phyloP scores from a whole-genome alignment of 805 yeast genomes.

The Candida verbasci region DNA sequence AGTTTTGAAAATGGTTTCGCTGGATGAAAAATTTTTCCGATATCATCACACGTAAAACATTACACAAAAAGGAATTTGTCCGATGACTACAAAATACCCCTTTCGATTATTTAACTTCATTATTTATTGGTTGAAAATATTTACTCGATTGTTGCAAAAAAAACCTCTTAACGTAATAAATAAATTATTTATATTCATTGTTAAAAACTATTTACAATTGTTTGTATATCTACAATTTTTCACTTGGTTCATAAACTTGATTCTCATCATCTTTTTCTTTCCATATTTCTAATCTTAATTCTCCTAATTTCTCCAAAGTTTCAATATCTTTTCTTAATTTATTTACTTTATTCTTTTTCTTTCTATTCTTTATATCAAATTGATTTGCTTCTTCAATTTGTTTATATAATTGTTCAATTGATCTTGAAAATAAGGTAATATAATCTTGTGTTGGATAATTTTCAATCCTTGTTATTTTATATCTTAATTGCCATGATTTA shows the following conservation, averaged over 20 bases:
- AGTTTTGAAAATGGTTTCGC: no score
- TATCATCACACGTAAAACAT: no score
- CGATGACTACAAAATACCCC: no score
- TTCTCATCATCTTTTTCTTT: conserved; percentile 1
- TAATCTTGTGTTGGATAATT: background rate
- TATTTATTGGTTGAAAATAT: no score
- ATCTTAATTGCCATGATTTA: conserved; percentile 4
- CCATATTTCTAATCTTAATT: background rate
- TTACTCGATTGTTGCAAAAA: no score
- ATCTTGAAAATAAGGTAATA: background rate
- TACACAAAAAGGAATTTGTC: no score
- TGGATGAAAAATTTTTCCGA: no score
- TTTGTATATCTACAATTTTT: no score
- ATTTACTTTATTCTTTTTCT: background rate
- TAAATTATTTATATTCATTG: no score
- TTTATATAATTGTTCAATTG: conserved; percentile 3
- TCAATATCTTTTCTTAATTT: conserved; percentile 1
- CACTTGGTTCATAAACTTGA: background rate
- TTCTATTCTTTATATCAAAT: background rate
- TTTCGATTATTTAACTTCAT: no score
- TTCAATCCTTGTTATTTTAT: conserved; percentile 3
- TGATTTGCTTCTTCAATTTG: conserved; percentile 1
- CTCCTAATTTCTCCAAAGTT: background rate
- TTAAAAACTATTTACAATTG: no score
- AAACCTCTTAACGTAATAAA: no score